Base-by-base conservation (phyloP, 768 basidiomycete genomes). In the Lactarius vividus region DNA sequence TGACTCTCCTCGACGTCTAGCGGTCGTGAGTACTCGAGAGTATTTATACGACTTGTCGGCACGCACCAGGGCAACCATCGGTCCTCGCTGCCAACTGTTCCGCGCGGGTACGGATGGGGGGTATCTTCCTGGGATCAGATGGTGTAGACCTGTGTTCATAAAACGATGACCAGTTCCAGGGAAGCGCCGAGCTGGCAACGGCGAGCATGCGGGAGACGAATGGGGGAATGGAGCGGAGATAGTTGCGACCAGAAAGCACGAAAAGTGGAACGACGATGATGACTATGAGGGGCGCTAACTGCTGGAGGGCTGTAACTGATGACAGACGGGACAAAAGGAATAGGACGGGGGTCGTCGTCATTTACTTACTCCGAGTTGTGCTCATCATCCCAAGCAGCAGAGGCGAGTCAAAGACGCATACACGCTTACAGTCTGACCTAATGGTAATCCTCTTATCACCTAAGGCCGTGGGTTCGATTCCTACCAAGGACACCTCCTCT, bases 111-210 rank as follows among this genome's bases (percentile, higher is more conserved):
- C 85, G 81, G 31, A 77, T 71, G 20, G 57, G 10, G 11, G 79
- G 75, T 72, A 82, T 84, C 75, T 81, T 84, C 75, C 75, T 80
- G 23, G 79, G 73, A 71, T 79, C 85, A 71, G 80, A 80, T 35
- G 67, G 2, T n/a, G 20, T 1, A 18, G 55, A 20, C 7, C 39
- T 72, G 26, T 73, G 72, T 37, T 64, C 46, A 39, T 68, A 53
- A 28, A 44, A 37, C 16, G 70, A 60, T 11, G 55, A 78, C 85
- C 88, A 89, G 68, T 83, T 81, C 89, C 88, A 91, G 18, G 85
- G 84, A 31, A 89, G 76, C 44, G 79, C 76, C 29, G 81, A 74
- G n/a, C 81, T 80, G 35, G 89, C 71, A 61, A 77, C 79, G 66
- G 88, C 85, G 61, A 91, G 79, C 64, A 87, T 84, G 86, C 89